phyloP scores from a whole-genome alignment of 2,329 filamentous ascomycete species.

The Teratosphaeriaceae sp. region DNA sequence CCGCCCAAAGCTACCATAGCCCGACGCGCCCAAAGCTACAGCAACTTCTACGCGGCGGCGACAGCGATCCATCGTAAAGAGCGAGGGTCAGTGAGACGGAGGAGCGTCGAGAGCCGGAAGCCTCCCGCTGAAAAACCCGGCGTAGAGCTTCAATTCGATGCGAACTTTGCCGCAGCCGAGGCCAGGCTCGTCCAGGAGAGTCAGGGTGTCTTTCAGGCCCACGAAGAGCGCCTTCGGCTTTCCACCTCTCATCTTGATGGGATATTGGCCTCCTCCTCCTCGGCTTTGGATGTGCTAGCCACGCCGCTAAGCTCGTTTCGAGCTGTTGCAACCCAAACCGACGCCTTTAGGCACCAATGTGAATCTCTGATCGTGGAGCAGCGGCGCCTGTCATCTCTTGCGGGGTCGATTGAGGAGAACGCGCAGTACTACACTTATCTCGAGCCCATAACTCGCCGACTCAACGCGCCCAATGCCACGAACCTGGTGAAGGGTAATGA shows the following conservation, averaged over 20 bases:
- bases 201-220: conserved; percentile 80
- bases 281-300: conserved; percentile 67
- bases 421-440: conserved; percentile 93
- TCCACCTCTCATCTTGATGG: conserved; percentile 76
- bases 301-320: conserved; percentile 80
- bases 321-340: conserved; percentile 81
- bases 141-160: conserved; percentile 46
- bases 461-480: conserved; percentile 87
- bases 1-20: conserved; percentile 61
- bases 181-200: conserved; percentile 70
- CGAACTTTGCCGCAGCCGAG: conserved; percentile 55
- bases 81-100: conserved; percentile 34
- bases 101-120: conserved; percentile 17
- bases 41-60: conserved; percentile 64
- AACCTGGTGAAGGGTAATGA: conserved; percentile 76
- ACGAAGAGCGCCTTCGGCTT: conserved; percentile 72
- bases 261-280: conserved; percentile 69
- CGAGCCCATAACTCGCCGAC: conserved; percentile 78
- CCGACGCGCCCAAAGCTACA: conserved; percentile 68
- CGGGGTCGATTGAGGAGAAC: conserved; percentile 79
- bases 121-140: conserved; percentile 17
- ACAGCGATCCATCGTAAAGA: conserved; percentile 52
- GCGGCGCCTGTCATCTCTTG: conserved; percentile 67
- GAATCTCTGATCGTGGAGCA: conserved; percentile 81
- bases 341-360: conserved; percentile 87